A percentile compares a stretch with the other conserved stretches of the same genome.
phyloP scores from a whole-genome alignment of 257 asterid genomes.

The Capsicum baccatum region DNA sequence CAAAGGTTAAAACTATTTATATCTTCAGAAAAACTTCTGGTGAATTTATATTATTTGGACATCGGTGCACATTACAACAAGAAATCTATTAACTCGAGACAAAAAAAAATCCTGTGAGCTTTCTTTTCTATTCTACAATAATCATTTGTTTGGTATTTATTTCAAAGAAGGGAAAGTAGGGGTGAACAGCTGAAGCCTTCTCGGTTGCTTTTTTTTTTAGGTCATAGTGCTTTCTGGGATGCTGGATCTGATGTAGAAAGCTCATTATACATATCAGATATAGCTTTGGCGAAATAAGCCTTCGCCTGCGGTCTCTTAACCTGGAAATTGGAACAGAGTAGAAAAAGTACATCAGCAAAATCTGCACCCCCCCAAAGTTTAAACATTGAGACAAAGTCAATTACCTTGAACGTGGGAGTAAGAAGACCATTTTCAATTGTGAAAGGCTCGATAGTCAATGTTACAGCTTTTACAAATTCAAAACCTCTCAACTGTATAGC shows the following conservation, averaged over 20 bases:
- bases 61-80: slow-evolving; percentile 12
- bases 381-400: neutral
- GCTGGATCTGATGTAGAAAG: slow-evolving; percentile 69
- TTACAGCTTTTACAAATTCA: slow-evolving; percentile 83
- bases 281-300: slow-evolving; percentile 74
- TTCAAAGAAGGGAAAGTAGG: neutral
- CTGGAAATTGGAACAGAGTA: slow-evolving; percentile 44
- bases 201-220: neutral
- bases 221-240: slow-evolving; percentile 25
- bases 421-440: slow-evolving; percentile 81
- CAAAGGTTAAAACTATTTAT: neutral
- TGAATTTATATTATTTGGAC: neutral
- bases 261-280: slow-evolving; percentile 69
- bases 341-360: neutral
- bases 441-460: slow-evolving; percentile 82
- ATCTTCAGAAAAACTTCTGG: neutral
- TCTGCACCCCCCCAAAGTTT: neutral
- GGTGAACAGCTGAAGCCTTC: slow-evolving; percentile 19
- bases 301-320: slow-evolving; percentile 90
- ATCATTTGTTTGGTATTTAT: slow-evolving; percentile 27
- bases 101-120: slow-evolving; percentile 1
- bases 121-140: slow-evolving; percentile 22
- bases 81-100: neutral
- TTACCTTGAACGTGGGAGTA: slow-evolving; percentile 96
- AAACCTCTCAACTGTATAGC: slow-evolving; percentile 77